These are phyloP conservation scores for Daldinia decipiens DNA, from an alignment of 495 filamentous ascomycete genomes.

Conservation along the genomic window DNA sequence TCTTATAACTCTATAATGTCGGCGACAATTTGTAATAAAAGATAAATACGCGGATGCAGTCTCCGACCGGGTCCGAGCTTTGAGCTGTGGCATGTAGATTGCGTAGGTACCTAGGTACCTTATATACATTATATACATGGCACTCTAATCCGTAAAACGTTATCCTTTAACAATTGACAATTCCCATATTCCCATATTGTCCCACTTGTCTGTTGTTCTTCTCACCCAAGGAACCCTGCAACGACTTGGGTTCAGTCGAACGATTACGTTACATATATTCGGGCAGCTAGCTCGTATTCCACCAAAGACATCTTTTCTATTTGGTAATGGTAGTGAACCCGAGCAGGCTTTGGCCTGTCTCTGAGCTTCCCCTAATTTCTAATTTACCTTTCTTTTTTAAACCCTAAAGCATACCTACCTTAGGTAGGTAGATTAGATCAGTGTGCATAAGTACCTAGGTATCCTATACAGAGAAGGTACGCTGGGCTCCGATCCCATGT, in stretches of 20 bases:
- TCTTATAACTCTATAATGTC: background rate
- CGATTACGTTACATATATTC: constrained; percentile 65
- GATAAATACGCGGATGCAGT: background rate
- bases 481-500: constrained; percentile 20
- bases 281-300: constrained; percentile 48
- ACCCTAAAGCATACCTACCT: constrained; percentile 26
- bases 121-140: too few relatives aligned
- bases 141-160: constrained; percentile 7
- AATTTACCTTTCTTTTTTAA: constrained; percentile 21
- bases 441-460: constrained; percentile 37
- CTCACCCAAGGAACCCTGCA: constrained; percentile 42
- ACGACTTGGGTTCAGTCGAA: constrained; percentile 54
- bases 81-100: background rate
- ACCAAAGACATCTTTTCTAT: constrained; percentile 55
- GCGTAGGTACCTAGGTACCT: too few relatives aligned
- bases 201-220: constrained; percentile 26
- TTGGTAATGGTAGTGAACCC: constrained; percentile 55
- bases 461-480: constrained; percentile 31
- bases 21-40: constrained; percentile 9
- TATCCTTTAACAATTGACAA: constrained; percentile 11
- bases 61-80: constrained; percentile 5
- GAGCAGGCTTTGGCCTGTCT: constrained; percentile 41
- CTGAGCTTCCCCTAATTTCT: constrained; percentile 39
- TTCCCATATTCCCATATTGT: constrained; percentile 19
- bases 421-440: constrained; percentile 45